These are phyloP conservation scores for Verbascum thapsus DNA, from an alignment of 257 asterid genomes.

Conservation along the genomic window DNA sequence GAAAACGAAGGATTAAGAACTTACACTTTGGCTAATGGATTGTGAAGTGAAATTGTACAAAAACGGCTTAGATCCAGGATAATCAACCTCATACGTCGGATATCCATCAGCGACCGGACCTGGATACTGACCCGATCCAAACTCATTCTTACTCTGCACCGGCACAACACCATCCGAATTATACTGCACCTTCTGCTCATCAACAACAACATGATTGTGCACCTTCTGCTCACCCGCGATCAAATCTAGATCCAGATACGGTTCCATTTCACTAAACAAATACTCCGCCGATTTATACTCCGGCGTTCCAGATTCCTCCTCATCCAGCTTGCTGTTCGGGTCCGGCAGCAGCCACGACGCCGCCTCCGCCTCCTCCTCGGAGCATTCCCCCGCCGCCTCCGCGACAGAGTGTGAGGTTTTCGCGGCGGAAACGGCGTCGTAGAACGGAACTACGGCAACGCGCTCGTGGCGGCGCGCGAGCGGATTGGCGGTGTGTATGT, in stretches of 20 bases:
- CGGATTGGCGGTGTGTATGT: conserved; percentile 89
- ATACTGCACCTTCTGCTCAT: conserved; percentile 36
- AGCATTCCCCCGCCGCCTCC: conserved; percentile 1
- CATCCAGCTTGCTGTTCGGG: conserved; percentile 22
- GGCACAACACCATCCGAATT: conserved; percentile 78
- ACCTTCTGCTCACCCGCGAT: conserved; percentile 49
- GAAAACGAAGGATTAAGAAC: conserved; percentile 21
- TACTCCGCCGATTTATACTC: conserved; percentile 38
- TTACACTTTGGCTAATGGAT: conserved; percentile 79
- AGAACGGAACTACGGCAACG: conserved; percentile 64
- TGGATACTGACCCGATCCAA: conserved; percentile 40
- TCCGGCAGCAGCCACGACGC: conserved; percentile 49
- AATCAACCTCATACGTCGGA: conserved; percentile 65
- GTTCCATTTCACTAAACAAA: conserved; percentile 49
- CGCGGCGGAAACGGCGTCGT: conserved; percentile 43
- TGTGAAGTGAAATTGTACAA: conserved; percentile 74
- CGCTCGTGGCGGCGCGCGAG: conserved; percentile 90
- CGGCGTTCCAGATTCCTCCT: conserved; percentile 22
- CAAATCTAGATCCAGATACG: conserved; percentile 58
- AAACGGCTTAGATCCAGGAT: conserved; percentile 55
- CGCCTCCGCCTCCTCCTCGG: conserved; percentile 53
- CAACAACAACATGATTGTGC: conserved; percentile 15
- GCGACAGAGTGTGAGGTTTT: background rate
- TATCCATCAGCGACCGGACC: conserved; percentile 78
- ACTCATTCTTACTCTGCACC: conserved; percentile 49